Evolutionary conservation across 192 early-diverging fungal species (phyloP), one percentile per base, ranked within the genome.

Genomic region (Obelidium mucronatum): DNA sequence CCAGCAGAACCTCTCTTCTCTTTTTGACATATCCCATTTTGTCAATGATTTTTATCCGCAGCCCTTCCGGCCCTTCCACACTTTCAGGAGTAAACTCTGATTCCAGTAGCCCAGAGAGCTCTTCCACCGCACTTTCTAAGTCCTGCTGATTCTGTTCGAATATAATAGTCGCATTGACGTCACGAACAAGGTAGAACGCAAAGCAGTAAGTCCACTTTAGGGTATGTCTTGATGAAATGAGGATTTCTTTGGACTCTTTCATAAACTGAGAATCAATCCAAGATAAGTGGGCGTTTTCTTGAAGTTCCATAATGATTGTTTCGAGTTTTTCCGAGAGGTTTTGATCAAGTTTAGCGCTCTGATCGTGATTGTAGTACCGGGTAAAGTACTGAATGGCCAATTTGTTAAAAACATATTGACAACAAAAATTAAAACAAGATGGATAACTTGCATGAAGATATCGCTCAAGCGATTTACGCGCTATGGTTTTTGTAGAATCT

Each of bases 211-310:
- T 96, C 98, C 98, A 99, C 75, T 95, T 97, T 24, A 99, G 86
- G 0, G 94, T 97, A 78, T 84, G 90, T 73, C 98, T 94, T 73
- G 95, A 96, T 60, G 93, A 80, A 6, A 95, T 86, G 39, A 98
- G 88, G 0, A 93, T 92, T 75, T 96, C 94, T 37, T 96, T 96
- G 1, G 97, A 96, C 42, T 92, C 92, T 60, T 90, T 91, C 37
- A 99, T 81, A 76, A 99, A 99, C 84, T 99, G 97, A 2, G 98
- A 96, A 83, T 99, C 95, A 70, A 98, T 98, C 97, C 96, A 99
- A 19, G 94, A 95, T 55, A 99, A 83, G 30, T 92, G 90, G 36
- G 92, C 91, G 1, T 90, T 90, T 54, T 90, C 84, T 84, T 98
- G 98, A 89, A 99, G 92, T 79, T 93, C 93, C 73, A 94, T 93